Evolutionary conservation across 345 rosid genomes (phyloP).

Genomic region (Abelmoschus esculentus): DNA sequence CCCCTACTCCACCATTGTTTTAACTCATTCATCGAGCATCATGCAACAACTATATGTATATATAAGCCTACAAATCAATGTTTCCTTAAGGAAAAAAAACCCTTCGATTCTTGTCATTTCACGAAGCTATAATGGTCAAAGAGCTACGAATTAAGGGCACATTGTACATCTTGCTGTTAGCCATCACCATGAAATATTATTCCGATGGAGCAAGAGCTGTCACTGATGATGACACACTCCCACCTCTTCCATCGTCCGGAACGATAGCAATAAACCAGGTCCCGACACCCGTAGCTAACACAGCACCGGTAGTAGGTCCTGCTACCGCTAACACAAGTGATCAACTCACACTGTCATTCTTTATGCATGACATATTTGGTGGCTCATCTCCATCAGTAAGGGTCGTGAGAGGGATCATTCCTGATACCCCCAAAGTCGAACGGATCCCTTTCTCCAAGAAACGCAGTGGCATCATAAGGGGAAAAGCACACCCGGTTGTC

Average conservation of each 20-base stretch:
- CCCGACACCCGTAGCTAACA: not conserved
- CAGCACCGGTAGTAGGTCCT: not conserved
- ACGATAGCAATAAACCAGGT: not conserved
- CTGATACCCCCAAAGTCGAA: slow-evolving; percentile 26
- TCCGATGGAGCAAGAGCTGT: not conserved
- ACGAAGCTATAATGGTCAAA: not conserved
- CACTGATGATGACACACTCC: not conserved
- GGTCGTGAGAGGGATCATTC: slow-evolving; percentile 32
- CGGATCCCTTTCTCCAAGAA: slow-evolving; percentile 36
- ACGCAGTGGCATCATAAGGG: slow-evolving; percentile 21
- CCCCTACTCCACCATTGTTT: slow-evolving; percentile 6
- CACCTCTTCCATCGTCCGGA: not conserved
- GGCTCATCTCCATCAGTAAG: slow-evolving; percentile 38
- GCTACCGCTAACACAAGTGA: not conserved
- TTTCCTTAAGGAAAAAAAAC: not conserved
- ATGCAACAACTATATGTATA: not conserved
- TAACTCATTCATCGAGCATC: not conserved
- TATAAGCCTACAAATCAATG: not conserved
- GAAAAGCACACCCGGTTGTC: slow-evolving; percentile 36
- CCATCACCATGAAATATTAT: not conserved
- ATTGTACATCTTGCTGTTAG: slow-evolving; percentile 3
- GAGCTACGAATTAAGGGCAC: not conserved
- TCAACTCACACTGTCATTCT: slow-evolving; percentile 24
- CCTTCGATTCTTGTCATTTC: not conserved
- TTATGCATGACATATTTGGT: slow-evolving; percentile 45